These are phyloP conservation scores for Penicillium canariense DNA, from an alignment of 495 filamentous ascomycete genomes.

Conservation along the genomic window DNA sequence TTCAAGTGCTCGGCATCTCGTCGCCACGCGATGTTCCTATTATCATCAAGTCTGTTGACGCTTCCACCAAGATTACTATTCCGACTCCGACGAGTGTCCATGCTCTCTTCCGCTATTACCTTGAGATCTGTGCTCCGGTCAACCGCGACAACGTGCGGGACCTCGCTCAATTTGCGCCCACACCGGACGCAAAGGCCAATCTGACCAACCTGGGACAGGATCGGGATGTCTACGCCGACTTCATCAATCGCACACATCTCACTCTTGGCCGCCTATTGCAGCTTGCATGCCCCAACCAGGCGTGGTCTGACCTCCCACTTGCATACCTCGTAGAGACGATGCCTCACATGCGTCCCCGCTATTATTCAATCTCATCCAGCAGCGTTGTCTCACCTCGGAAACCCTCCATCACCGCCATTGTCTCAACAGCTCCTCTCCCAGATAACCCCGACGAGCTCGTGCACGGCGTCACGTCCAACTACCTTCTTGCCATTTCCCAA, in stretches of 20 bases:
- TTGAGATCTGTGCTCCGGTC: conserved; percentile 49
- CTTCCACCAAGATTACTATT: conserved; percentile 34
- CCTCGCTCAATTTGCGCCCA: conserved; percentile 47
- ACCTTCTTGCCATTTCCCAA: conserved; percentile 40
- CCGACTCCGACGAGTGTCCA: conserved; percentile 43
- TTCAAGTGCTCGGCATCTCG: conserved; percentile 35
- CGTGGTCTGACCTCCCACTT: conserved; percentile 42
- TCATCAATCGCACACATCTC: conserved; percentile 33
- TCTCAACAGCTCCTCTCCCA: conserved; percentile 29
- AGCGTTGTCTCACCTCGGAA: conserved; percentile 42
- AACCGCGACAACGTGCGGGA: conserved; percentile 41
- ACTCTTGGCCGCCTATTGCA: conserved; percentile 43
- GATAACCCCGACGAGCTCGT: conserved; percentile 29
- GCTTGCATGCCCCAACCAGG: conserved; percentile 18
- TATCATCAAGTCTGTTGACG: conserved; percentile 32
- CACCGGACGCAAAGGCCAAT: conserved; percentile 32
- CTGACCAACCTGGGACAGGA: conserved; percentile 33
- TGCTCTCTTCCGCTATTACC: conserved; percentile 45
- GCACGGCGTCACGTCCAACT: conserved; percentile 48
- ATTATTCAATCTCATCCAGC: conserved; percentile 56
- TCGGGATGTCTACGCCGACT: conserved; percentile 33
- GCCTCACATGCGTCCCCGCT: conserved; percentile 42
- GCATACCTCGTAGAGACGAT: conserved; percentile 47
- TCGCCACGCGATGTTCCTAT: conserved; percentile 28
- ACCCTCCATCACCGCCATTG: conserved; percentile 44